phyloP scores from a whole-genome alignment of 1,284 basidiomycete genomes.

The Rhodotorula sp. region DNA sequence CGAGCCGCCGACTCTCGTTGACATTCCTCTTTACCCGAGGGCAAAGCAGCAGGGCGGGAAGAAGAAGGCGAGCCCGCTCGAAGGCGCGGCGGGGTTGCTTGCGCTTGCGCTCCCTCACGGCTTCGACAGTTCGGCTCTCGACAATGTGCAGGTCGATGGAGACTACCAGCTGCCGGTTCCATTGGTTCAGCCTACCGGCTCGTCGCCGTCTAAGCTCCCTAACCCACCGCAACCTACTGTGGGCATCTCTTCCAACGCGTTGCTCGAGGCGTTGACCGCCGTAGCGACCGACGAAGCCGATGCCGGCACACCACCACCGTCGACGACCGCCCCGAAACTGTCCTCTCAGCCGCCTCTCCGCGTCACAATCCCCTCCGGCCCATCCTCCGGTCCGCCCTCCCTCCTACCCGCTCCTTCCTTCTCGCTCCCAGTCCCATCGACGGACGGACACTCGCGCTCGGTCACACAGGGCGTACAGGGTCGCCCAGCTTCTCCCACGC shows the following conservation, averaged over 20 bases:
- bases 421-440: background rate
- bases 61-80: background rate
- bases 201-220: background rate
- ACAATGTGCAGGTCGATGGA: constrained; percentile 2
- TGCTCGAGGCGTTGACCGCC: too few relatives aligned
- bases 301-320: background rate
- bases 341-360: background rate
- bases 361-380: background rate
- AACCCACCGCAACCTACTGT: too few relatives aligned
- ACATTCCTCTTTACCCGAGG: background rate
- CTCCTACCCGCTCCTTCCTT: background rate
- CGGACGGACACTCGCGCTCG: background rate
- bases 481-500: background rate
- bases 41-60: background rate
- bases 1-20: background rate
- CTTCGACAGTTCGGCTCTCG: background rate
- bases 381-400: background rate
- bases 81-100: background rate
- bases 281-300: too few relatives aligned
- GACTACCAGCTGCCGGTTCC: too few relatives aligned
- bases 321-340: background rate
- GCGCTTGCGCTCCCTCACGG: too few relatives aligned
- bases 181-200: too few relatives aligned
- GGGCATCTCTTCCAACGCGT: too few relatives aligned
- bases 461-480: background rate